Base-by-base conservation (phyloP, 345 rosid genomes). In the Brassica incana region DNA sequence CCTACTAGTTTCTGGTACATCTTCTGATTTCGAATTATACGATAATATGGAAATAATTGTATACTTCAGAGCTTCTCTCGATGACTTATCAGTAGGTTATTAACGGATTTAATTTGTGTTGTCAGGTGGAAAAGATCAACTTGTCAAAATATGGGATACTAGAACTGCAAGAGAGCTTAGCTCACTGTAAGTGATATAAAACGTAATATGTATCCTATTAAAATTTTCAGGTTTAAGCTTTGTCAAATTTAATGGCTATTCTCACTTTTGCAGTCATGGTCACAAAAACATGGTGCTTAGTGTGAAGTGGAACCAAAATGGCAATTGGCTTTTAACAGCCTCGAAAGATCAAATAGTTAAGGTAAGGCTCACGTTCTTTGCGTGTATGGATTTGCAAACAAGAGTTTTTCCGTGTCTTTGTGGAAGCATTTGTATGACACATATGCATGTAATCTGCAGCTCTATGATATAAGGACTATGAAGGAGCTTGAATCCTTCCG, bases 61-160 rank as follows among this genome's bases (percentile, higher is more conserved):
- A 25, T 73, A 40, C 65, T 54, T 63, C 8, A 71, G 25, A 64
- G 68, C 20, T 43, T 80, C 63, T 74, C 58, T 74, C 58, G 62
- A 11, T 58, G 59, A 63, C 73, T 32, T 65, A 54, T 30, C 45
- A 65, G 6, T 54, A n/a, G n/a, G n/a, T n/a, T n/a, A n/a, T n/a
- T n/a, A n/a, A n/a, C n/a, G n/a, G n/a, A n/a, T 64, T 56, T 14
- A 20, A 83, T 75, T 56, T 59, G 59, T 74, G 69, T 76, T 74
- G 11, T 70, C 79, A 95, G 99, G 98, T 74, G 99, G 98, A 32
- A 93, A 91, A 84, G 99, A 95, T 88, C 89, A 91, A 75, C 91
- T 95, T 77, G 97, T 95, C 73, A 95, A 95, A 87, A 90, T 95
- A n/a, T 95, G 99, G 99, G 99, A 95, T 90, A 92, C 98, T 80